These are phyloP conservation scores for Ramaria sp. DNA, from an alignment of 768 basidiomycete genomes.

Conservation along the genomic window DNA sequence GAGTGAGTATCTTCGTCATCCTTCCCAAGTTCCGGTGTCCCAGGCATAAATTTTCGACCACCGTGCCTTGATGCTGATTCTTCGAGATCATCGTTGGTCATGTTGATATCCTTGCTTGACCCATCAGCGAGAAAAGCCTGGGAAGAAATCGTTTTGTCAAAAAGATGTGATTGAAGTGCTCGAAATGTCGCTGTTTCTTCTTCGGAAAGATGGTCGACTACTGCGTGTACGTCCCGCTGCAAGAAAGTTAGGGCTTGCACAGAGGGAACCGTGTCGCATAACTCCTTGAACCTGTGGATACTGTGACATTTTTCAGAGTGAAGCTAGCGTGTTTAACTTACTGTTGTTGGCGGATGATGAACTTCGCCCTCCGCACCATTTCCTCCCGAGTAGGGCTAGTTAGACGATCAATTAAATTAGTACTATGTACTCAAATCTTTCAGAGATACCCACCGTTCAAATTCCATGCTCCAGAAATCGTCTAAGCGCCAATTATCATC, in stretches of 20 bases:
- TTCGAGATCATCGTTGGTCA: constrained; percentile 17
- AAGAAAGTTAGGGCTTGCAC: constrained; percentile 63
- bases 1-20: constrained; percentile 12
- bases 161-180: constrained; percentile 51
- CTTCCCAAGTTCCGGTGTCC: not conserved
- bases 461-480: constrained; percentile 70
- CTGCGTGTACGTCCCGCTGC: constrained; percentile 54
- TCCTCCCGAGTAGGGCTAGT: constrained; percentile 55
- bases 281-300: constrained; percentile 59
- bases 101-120: constrained; percentile 14
- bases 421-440: not conserved
- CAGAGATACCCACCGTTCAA: constrained; percentile 42
- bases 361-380: constrained; percentile 51
- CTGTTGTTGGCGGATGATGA: constrained; percentile 64
- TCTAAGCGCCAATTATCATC: constrained; percentile 43
- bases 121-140: not conserved
- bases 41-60: not conserved
- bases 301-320: no score
- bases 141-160: constrained; percentile 25
- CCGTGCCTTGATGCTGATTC: constrained; percentile 13
- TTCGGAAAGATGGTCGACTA: constrained; percentile 57
- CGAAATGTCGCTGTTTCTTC: constrained; percentile 56
- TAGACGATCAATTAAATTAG: not conserved
- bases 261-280: constrained; percentile 52
- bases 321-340: constrained; percentile 23